phyloP scores from a whole-genome alignment of 2,329 filamentous ascomycete species.

The Alternaria triticimaculans region DNA sequence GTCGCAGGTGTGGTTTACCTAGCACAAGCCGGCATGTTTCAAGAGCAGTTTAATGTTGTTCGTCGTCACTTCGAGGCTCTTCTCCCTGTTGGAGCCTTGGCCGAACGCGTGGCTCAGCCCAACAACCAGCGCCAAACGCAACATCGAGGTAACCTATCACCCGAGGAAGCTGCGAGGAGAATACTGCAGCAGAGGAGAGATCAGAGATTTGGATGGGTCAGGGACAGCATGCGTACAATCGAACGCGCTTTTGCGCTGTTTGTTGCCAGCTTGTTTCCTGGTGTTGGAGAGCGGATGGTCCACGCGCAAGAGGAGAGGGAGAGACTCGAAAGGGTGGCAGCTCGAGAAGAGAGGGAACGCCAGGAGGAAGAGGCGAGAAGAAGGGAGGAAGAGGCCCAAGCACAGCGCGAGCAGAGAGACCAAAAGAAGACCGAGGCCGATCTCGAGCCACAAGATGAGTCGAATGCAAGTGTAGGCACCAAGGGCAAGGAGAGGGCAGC shows the following conservation, averaged over 20 bases:
- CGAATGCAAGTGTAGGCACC: constrained; percentile 1
- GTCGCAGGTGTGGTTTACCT: constrained; percentile 52
- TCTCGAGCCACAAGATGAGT: neutral
- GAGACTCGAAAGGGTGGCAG: constrained; percentile 37
- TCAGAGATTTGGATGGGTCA: constrained; percentile 36
- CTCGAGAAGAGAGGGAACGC: constrained; percentile 29
- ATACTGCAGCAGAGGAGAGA: constrained; percentile 47
- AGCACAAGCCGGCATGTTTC: constrained; percentile 51
- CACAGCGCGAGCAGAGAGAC: constrained; percentile 10
- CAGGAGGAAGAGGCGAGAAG: constrained; percentile 22
- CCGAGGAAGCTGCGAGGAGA: constrained; percentile 52
- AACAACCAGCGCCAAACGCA: constrained; percentile 6
- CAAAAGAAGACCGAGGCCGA: constrained; percentile 21
- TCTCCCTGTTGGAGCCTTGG: constrained; percentile 35
- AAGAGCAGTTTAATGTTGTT: constrained; percentile 47
- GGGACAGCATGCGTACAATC: constrained; percentile 51
- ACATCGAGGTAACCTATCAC: constrained; percentile 38
- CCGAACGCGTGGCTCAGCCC: constrained; percentile 24
- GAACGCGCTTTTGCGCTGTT: constrained; percentile 68
- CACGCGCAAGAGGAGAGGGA: constrained; percentile 60
- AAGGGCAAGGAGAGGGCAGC: constrained; percentile 30
- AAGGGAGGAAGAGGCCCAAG: constrained; percentile 14
- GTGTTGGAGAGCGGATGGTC: constrained; percentile 67
- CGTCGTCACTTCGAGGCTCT: constrained; percentile 55
- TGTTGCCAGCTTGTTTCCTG: constrained; percentile 66